phyloP scores from a whole-genome alignment of 2,329 filamentous ascomycete species.

The Aspergillus texensis region DNA sequence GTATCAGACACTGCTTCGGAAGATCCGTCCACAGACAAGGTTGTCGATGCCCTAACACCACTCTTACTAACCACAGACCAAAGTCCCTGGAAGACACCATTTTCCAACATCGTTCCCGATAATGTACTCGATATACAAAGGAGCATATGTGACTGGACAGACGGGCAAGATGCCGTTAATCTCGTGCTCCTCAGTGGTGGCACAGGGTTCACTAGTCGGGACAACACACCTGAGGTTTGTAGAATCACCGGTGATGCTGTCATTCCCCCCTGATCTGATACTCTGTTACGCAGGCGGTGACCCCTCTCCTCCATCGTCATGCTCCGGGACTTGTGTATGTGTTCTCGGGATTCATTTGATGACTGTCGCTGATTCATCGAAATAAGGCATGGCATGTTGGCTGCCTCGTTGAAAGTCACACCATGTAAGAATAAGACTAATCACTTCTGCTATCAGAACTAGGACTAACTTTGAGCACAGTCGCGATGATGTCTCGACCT shows the following conservation, averaged over 20 bases:
- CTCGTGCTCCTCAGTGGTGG: conserved; percentile 87
- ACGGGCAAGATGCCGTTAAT: conserved; percentile 65
- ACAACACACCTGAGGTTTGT: conserved; percentile 83
- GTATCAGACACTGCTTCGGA: conserved; percentile 86
- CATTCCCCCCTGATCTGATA: conserved; percentile 17
- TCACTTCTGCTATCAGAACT: conserved; percentile 6
- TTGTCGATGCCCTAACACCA: conserved; percentile 66
- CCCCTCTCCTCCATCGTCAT: conserved; percentile 76
- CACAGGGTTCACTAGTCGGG: conserved; percentile 84
- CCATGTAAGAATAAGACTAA: conserved; percentile 67
- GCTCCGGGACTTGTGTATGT: conserved; percentile 80
- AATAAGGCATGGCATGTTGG: conserved; percentile 80
- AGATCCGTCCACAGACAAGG: conserved; percentile 77
- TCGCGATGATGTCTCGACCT: conserved; percentile 95
- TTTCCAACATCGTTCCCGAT: conserved; percentile 78
- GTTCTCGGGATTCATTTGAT: neutral
- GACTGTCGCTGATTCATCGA: conserved; percentile 22
- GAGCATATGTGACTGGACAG: conserved; percentile 72
- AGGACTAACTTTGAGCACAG: conserved; percentile 50
- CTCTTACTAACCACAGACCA: conserved; percentile 69
- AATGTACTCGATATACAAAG: conserved; percentile 73
- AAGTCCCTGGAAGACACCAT: conserved; percentile 67
- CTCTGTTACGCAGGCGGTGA: conserved; percentile 65
- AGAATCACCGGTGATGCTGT: neutral
- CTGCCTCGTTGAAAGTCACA: conserved; percentile 79